Evolutionary conservation across 2,329 filamentous ascomycete species (phyloP).

Genomic region (Rasamsonia emersonii): DNA sequence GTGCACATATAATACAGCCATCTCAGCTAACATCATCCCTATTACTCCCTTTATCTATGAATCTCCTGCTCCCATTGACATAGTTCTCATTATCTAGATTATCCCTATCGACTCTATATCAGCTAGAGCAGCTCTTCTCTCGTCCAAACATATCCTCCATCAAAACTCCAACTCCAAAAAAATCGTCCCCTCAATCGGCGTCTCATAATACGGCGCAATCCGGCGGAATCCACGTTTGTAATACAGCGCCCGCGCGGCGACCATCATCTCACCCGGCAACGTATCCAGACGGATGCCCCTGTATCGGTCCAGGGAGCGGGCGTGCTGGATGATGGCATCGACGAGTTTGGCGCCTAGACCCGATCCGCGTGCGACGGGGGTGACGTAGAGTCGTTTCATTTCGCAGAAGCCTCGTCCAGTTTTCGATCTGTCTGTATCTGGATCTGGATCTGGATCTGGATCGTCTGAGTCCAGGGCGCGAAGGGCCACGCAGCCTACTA

Average conservation of each 20-base stretch:
- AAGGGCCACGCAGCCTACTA: constrained; percentile 45
- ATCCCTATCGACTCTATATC: too few species aligned
- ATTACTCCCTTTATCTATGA: too few species aligned
- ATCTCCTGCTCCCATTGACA: too few species aligned
- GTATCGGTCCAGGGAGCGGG: constrained; percentile 40
- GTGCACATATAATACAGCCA: too few species aligned
- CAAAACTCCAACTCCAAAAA: constrained; percentile 39
- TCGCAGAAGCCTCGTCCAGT: constrained; percentile 32
- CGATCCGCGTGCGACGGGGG: constrained; percentile 39
- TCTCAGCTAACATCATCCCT: too few species aligned
- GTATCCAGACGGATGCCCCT: constrained; percentile 49
- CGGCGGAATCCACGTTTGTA: constrained; percentile 43
- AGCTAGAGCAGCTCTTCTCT: too few species aligned
- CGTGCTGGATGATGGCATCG: constrained; percentile 35
- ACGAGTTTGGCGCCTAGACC: constrained; percentile 44
- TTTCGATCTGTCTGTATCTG: constrained; percentile 6
- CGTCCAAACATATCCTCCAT: too few species aligned
- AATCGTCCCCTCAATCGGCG: constrained; percentile 44
- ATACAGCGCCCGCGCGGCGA: constrained; percentile 43
- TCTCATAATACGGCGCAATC: constrained; percentile 48
- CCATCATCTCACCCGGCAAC: constrained; percentile 40
- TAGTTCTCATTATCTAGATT: too few species aligned
- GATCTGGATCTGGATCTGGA: background rate
- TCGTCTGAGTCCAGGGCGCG: constrained; percentile 23
- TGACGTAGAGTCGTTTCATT: constrained; percentile 51